Percentiles rank a stretch among this genome's conserved stretches.
Conservation (phyloP, 2,329 filamentous ascomycete genomes). For the Falciphora oryzae region DNA sequence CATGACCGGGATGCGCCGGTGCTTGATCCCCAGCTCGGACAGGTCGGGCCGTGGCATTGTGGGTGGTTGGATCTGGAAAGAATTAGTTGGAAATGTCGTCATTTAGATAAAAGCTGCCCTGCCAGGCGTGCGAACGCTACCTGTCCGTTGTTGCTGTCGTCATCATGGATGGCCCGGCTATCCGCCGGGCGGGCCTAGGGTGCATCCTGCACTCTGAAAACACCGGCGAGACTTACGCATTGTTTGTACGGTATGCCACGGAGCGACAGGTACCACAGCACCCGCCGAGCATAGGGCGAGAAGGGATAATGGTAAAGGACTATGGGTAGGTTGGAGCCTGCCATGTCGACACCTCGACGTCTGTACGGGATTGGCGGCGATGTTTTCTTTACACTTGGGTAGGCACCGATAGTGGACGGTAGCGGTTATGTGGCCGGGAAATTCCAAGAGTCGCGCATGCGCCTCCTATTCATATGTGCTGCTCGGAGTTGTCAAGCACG, state of each 20-base stretch:
- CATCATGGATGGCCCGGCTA: background rate
- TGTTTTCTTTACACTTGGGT: background rate
- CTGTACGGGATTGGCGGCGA: too few relatives aligned
- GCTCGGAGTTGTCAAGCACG: background rate
- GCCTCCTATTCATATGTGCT: too few relatives aligned
- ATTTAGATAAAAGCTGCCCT: background rate
- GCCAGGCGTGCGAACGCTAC: too few relatives aligned
- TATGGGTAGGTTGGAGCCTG: conserved; percentile 29
- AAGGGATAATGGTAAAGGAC: conserved; percentile 61
- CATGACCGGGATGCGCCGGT: conserved; percentile 65
- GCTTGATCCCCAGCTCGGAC: conserved; percentile 51
- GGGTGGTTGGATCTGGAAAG: conserved; percentile 48
- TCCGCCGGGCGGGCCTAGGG: too few relatives aligned
- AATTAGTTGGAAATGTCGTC: conserved; percentile 1
- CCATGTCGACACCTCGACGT: conserved; percentile 8
- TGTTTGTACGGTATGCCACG: conserved; percentile 60
- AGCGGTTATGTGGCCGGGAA: background rate
- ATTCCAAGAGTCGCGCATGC: background rate
- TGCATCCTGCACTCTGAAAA: background rate
- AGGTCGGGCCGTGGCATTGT: conserved; percentile 63
- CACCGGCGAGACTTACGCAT: conserved; percentile 48
- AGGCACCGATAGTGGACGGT: background rate
- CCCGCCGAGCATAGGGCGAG: conserved; percentile 58
- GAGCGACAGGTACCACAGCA: conserved; percentile 63
- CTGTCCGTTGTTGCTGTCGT: too few relatives aligned